Conservation (phyloP, 2,329 filamentous ascomycete genomes). For the Pseudopyrenochaeta lycopersici region DNA sequence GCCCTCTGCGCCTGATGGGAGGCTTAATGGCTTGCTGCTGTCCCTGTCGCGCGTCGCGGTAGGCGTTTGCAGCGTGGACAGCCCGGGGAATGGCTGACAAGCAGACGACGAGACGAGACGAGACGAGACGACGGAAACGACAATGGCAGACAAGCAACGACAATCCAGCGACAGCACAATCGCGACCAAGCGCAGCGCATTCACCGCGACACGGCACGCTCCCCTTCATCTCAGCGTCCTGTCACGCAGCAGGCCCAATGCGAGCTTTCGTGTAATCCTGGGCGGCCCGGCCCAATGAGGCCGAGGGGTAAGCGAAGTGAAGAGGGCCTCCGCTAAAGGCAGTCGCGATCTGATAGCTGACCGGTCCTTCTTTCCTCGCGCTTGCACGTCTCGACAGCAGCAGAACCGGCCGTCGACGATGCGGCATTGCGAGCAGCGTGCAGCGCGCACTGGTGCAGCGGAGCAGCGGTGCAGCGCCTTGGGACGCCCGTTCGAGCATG, state of each 20-base stretch:
- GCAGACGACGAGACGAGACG: too few relatives aligned
- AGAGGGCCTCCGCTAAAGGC: slow-evolving; percentile 16
- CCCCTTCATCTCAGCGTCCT: slow-evolving; percentile 30
- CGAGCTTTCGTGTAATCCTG: slow-evolving; percentile 26
- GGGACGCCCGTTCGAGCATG: slow-evolving; percentile 8
- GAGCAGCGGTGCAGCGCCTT: slow-evolving; percentile 5
- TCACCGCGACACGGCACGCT: slow-evolving; percentile 10
- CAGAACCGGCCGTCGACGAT: too few relatives aligned
- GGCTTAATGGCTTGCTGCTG: slow-evolving; percentile 31
- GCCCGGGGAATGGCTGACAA: slow-evolving; percentile 7
- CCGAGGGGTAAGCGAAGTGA: slow-evolving; percentile 29
- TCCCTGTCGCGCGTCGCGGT: slow-evolving; percentile 29
- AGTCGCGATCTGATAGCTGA: slow-evolving; percentile 15
- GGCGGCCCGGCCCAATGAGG: slow-evolving; percentile 29
- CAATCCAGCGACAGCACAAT: too few relatives aligned
- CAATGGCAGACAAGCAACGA: too few relatives aligned
- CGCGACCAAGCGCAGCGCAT: slow-evolving; percentile 1
- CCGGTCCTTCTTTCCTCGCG: slow-evolving; percentile 6
- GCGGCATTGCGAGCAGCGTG: too few relatives aligned
- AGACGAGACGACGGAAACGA: too few relatives aligned
- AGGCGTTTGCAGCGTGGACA: slow-evolving; percentile 33
- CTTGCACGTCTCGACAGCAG: too few relatives aligned
- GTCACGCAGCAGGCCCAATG: slow-evolving; percentile 15
- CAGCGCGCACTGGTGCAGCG: too few relatives aligned
- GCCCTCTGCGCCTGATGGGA: slow-evolving; percentile 16